phyloP scores from a whole-genome alignment of 225 moss, liverwort and hornwort species.

The Straminergon stramineum region DNA sequence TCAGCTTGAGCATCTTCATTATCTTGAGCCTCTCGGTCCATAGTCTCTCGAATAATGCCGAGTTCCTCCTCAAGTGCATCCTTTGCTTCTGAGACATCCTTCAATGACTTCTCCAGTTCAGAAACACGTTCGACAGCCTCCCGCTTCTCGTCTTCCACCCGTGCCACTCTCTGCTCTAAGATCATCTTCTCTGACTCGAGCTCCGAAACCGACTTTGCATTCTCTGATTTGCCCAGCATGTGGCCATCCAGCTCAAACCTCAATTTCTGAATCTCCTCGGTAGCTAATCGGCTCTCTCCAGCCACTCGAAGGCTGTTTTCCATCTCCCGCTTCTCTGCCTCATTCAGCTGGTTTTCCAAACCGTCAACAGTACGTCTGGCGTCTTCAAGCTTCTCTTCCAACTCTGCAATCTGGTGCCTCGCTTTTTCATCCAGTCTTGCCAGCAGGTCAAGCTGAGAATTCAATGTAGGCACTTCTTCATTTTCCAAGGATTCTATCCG shows the following conservation, averaged over 20 bases:
- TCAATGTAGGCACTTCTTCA: constrained; percentile 16
- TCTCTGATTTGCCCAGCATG: constrained; percentile 13
- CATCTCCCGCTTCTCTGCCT: constrained; percentile 29
- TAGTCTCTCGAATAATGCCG: constrained; percentile 13
- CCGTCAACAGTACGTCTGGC: background rate
- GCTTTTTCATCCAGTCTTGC: constrained; percentile 13
- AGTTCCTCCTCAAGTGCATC: constrained; percentile 10
- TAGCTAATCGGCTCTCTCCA: constrained; percentile 21
- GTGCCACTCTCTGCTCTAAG: constrained; percentile 9
- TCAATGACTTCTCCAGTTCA: constrained; percentile 5
- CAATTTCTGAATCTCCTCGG: constrained; percentile 27
- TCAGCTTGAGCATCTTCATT: constrained; percentile 7
- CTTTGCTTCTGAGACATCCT: constrained; percentile 9
- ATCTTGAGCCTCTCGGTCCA: constrained; percentile 32
- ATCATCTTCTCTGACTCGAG: constrained; percentile 14
- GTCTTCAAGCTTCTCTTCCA: constrained; percentile 28
- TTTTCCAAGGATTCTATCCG: constrained; percentile 30
- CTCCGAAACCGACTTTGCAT: constrained; percentile 6
- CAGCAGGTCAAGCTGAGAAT: constrained; percentile 21
- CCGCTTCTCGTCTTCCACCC: constrained; percentile 11
- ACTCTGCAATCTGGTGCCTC: constrained; percentile 2
- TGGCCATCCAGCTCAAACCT: constrained; percentile 27
- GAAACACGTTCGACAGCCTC: constrained; percentile 4
- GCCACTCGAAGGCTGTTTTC: constrained; percentile 22
- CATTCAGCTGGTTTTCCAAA: constrained; percentile 15